A percentile compares a stretch with the other conserved stretches of the same genome.
These are phyloP conservation scores for Xenoacremonium recifei DNA, from an alignment of 2,329 filamentous ascomycete species.

Conservation along the genomic window DNA sequence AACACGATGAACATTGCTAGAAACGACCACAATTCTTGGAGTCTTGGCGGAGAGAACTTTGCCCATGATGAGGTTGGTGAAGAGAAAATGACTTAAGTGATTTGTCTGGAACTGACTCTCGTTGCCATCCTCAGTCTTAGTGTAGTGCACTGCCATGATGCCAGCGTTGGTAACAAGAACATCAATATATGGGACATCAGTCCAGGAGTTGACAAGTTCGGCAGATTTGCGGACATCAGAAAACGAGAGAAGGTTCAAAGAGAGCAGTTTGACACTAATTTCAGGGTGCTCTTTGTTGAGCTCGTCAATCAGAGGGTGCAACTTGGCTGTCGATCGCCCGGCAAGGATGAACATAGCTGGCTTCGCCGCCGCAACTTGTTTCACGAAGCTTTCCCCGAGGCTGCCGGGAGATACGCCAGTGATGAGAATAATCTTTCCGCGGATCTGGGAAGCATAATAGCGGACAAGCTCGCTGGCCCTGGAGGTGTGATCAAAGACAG, in stretches of 20 bases:
- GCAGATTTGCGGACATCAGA: neutral
- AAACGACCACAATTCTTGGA: neutral
- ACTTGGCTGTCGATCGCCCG: neutral
- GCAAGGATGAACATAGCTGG: neutral
- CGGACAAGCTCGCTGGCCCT: no score
- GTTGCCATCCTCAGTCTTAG: conserved; percentile 35
- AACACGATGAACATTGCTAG: neutral
- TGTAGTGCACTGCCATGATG: conserved; percentile 37
- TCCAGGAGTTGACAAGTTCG: neutral
- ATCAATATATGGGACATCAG: conserved; percentile 3
- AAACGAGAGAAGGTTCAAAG: neutral
- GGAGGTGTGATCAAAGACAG: no score
- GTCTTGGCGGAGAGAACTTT: neutral
- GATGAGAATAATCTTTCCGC: neutral
- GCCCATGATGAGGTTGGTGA: conserved; percentile 1
- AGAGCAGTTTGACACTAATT: neutral
- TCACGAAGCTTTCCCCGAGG: neutral
- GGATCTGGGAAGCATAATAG: no score
- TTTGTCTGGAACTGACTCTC: conserved; percentile 23
- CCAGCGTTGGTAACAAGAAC: conserved; percentile 46
- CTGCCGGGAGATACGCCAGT: neutral
- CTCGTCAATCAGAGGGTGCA: neutral
- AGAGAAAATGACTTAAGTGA: conserved; percentile 4
- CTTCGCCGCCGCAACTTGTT: neutral
- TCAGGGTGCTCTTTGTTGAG: neutral